phyloP scores from a whole-genome alignment of 768 basidiomycete species.

The Strobilomyces confusus region DNA sequence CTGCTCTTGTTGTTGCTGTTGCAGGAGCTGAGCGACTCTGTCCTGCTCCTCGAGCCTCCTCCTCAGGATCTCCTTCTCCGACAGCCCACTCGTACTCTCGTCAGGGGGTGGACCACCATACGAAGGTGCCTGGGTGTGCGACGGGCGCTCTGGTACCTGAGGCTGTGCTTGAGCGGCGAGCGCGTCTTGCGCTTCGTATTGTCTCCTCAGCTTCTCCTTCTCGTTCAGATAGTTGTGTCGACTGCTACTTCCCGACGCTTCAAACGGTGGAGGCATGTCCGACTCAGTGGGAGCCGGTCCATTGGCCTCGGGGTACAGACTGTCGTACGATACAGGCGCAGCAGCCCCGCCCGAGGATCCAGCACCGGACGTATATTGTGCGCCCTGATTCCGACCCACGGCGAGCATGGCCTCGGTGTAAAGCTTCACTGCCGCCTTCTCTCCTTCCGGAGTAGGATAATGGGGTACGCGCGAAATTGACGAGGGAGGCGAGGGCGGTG shows the following conservation, averaged over 20 bases:
- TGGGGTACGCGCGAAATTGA: slow-evolving; percentile 36
- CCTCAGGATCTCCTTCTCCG: slow-evolving; percentile 58
- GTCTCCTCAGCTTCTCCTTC: slow-evolving; percentile 64
- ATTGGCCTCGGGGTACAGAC: slow-evolving; percentile 47
- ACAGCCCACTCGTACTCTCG: slow-evolving; percentile 21
- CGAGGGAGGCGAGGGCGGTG: slow-evolving; percentile 28
- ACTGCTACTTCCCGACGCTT: slow-evolving; percentile 34
- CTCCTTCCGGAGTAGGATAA: slow-evolving; percentile 64
- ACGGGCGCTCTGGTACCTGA: slow-evolving; percentile 17
- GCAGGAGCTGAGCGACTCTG: slow-evolving; percentile 29
- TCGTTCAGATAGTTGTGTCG: slow-evolving; percentile 46
- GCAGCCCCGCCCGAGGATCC: slow-evolving; percentile 20
- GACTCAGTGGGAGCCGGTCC: slow-evolving; percentile 21
- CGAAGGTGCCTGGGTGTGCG: slow-evolving; percentile 21
- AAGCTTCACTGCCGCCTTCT: slow-evolving; percentile 64
- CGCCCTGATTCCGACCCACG: slow-evolving; percentile 55
- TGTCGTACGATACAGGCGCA: slow-evolving; percentile 59
- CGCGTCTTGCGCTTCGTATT: slow-evolving; percentile 64
- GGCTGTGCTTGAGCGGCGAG: slow-evolving; percentile 23
- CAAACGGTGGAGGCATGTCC: slow-evolving; percentile 55
- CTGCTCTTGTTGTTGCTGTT: slow-evolving; percentile 12
- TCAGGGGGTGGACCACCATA: slow-evolving; percentile 20
- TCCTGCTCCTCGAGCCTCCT: slow-evolving; percentile 58
- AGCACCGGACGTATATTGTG: slow-evolving; percentile 19
- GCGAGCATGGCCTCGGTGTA: slow-evolving; percentile 72